Base-by-base conservation (phyloP, 106 monocot species). In the Amphibolis antarctica region DNA sequence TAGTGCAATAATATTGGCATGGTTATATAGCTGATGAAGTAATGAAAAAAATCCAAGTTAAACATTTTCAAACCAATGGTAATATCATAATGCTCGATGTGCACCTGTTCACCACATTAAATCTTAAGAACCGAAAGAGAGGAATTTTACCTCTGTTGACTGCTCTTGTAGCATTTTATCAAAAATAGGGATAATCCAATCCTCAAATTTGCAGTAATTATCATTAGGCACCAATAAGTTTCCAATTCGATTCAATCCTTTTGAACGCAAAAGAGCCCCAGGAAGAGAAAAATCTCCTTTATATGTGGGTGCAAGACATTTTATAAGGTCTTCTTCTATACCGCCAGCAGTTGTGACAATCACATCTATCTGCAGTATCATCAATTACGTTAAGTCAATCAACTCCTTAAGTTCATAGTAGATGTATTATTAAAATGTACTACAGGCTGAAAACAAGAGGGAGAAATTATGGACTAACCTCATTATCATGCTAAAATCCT, bases 131-230 rank as follows among this genome's bases (percentile, higher is more conserved):
- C 36, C 36, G 7, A 36, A 7, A 36, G 7, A 36, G 7, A 4
- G 36, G 7, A 36, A 7, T 36, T 36, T 75, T 77, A 90, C 94
- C 86, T 86, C 42, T 64, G 55, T 71, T 2, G 56, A 63, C 65
- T 96, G 86, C 66, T 96, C 89, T 48, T 71, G 59, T 44, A 96
- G 73, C 89, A 90, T 82, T 66, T 89, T 59, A 44, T 96, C 80
- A 63, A 96, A 75, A 72, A 86, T 84, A 48, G 96, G 96, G 69
- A 82, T 86, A 45, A 96, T 82, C 96, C 96, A 96, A 68, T 96
- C 84, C 67, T 96, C 96, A 80, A 96, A 96, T 76, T 83, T 90
- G 84, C 96, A 96, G 70, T 96, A 96, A 64, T 96, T 96, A 58
- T 90, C 86, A 82, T 96, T 96, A 60, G 96, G 96, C 30, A 96